A percentile compares a stretch with the other conserved stretches of the same genome.
These are phyloP conservation scores for Capsicum rhomboideum DNA, from an alignment of 257 asterid genomes.

Conservation along the genomic window DNA sequence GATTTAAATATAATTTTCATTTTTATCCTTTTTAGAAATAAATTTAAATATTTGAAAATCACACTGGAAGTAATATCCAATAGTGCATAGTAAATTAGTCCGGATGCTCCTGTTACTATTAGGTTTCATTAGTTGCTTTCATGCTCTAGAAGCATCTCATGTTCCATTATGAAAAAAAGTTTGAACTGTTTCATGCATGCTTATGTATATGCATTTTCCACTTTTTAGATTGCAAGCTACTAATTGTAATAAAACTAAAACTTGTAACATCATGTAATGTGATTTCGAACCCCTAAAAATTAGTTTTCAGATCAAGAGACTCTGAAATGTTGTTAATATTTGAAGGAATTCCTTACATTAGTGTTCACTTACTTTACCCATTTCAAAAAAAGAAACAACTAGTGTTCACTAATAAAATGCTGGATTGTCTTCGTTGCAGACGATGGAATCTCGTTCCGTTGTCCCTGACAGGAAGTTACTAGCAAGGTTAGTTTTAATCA, in stretches of 20 bases:
- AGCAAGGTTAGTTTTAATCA: conserved; percentile 86
- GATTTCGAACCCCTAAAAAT: background rate
- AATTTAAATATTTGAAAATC: background rate
- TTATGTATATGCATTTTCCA: background rate
- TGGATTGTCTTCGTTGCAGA: conserved; percentile 30
- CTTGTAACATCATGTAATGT: background rate
- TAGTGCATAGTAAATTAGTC: background rate
- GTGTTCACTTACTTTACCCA: background rate
- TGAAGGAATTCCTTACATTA: background rate
- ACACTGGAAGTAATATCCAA: background rate
- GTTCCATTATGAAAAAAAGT: background rate
- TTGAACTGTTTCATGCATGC: background rate
- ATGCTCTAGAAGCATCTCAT: background rate
- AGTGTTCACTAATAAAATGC: background rate
- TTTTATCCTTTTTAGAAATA: background rate
- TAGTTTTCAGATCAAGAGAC: background rate
- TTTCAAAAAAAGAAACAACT: too few relatives aligned
- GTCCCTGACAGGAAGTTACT: conserved; percentile 90
- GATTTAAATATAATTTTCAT: background rate
- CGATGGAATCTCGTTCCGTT: conserved; percentile 82
- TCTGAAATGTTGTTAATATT: background rate
- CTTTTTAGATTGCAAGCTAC: background rate
- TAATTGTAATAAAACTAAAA: background rate
- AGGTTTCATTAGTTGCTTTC: background rate
- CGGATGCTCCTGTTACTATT: background rate